Evolutionary conservation across 768 basidiomycete species (phyloP).

Genomic region (Filobasidium floriforme): DNA sequence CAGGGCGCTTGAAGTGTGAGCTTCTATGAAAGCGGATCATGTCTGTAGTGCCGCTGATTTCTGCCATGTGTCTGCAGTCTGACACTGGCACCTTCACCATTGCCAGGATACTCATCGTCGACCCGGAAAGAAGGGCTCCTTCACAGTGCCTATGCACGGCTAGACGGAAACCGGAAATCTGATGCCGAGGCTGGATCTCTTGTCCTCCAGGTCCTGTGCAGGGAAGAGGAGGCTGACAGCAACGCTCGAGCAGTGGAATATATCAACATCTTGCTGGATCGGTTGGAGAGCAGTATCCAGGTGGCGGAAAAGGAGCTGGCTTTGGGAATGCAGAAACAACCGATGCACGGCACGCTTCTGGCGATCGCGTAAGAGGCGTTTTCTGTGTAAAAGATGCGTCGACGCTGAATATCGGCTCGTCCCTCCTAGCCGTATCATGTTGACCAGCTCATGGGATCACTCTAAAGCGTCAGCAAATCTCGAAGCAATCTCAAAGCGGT

Average conservation of each 20-base stretch:
- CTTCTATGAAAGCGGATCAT: neutral
- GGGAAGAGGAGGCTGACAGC: neutral
- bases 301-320: constrained; percentile 30
- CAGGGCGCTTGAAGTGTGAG: constrained; percentile 37
- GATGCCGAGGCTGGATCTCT: constrained; percentile 43
- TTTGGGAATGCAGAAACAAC: constrained; percentile 29
- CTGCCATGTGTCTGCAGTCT: constrained; percentile 25
- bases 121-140: constrained; percentile 25
- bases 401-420: neutral
- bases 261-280: constrained; percentile 21
- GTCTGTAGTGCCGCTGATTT: neutral
- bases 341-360: constrained; percentile 37
- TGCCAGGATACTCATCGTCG: constrained; percentile 31
- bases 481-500: neutral
- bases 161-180: constrained; percentile 36
- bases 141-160: constrained; percentile 25
- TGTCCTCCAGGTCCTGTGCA: constrained; percentile 28
- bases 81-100: constrained; percentile 27
- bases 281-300: constrained; percentile 15
- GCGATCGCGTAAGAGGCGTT: constrained; percentile 31
- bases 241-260: neutral
- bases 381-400: neutral
- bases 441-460: neutral
- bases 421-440: constrained; percentile 6
- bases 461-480: neutral